Conservation (phyloP, 139 green algal genomes). For the Chlamydomonas sp. region DNA sequence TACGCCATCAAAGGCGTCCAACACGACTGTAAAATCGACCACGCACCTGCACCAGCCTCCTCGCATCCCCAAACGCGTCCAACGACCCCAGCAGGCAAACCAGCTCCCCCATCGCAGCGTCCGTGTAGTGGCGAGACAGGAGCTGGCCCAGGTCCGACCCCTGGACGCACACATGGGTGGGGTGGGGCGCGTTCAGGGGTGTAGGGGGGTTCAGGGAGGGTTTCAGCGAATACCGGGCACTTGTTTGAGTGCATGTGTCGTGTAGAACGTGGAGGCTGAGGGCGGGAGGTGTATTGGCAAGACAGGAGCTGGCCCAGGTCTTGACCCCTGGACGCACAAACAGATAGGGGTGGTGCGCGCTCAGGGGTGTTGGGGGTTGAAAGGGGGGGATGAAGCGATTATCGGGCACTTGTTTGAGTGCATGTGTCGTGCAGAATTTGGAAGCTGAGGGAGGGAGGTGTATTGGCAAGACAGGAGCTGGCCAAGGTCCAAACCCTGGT, state of each 20-base stretch:
- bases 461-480: not conserved
- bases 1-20: too few relatives aligned
- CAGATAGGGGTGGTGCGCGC: not conserved
- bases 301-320: not conserved
- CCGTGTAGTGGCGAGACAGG: slow-evolving; percentile 1
- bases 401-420: too few relatives aligned
- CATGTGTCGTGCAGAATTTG: too few relatives aligned
- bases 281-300: too few relatives aligned
- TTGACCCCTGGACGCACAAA: not conserved
- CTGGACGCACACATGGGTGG: not conserved
- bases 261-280: too few relatives aligned
- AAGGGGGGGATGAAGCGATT: not conserved
- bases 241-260: too few relatives aligned
- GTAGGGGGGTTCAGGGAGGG: not conserved
- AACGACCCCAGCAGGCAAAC: slow-evolving; percentile 44
- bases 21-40: too few relatives aligned
- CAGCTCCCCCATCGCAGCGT: slow-evolving; percentile 52
- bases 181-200: not conserved
- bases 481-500: too few relatives aligned
- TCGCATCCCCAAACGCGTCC: slow-evolving; percentile 50
- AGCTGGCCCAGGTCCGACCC: too few relatives aligned
- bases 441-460: too few relatives aligned
- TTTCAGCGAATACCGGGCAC: not conserved
- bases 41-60: slow-evolving; percentile 21
- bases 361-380: not conserved